These are phyloP conservation scores for Zasmidium cellare DNA, from an alignment of 2,329 filamentous ascomycete species.

Conservation along the genomic window DNA sequence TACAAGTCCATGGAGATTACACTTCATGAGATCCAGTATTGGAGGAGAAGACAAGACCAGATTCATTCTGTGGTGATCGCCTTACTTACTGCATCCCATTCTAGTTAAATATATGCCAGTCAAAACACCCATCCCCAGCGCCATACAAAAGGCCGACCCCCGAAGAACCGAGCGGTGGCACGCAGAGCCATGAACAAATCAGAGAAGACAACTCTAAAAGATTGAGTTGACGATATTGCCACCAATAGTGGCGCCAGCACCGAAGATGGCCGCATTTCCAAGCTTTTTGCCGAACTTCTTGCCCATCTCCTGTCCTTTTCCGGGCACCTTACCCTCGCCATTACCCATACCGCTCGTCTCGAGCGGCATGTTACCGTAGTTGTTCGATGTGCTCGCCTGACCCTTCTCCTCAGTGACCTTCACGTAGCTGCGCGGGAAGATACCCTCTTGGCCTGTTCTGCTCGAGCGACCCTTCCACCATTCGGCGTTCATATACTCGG, in stretches of 20 bases:
- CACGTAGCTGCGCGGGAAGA: constrained; percentile 93
- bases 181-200: background rate
- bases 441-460: constrained; percentile 80
- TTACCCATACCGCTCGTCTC: constrained; percentile 62
- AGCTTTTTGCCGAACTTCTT: constrained; percentile 70
- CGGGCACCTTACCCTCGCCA: constrained; percentile 51
- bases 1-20: too few relatives aligned
- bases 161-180: too few relatives aligned
- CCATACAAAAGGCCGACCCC: too few relatives aligned
- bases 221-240: constrained; percentile 43
- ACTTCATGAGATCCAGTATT: too few relatives aligned
- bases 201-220: constrained; percentile 9
- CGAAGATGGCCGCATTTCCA: constrained; percentile 82
- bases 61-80: background rate
- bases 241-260: constrained; percentile 88
- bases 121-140: background rate
- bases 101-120: background rate
- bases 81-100: background rate
- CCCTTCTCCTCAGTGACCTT: constrained; percentile 66
- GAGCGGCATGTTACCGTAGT: constrained; percentile 66
- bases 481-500: constrained; percentile 92
- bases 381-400: constrained; percentile 57
- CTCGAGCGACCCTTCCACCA: constrained; percentile 94
- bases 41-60: background rate
- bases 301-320: constrained; percentile 52